phyloP scores from a whole-genome alignment of 2,329 filamentous ascomycete species.

The Cercospora canescens region DNA sequence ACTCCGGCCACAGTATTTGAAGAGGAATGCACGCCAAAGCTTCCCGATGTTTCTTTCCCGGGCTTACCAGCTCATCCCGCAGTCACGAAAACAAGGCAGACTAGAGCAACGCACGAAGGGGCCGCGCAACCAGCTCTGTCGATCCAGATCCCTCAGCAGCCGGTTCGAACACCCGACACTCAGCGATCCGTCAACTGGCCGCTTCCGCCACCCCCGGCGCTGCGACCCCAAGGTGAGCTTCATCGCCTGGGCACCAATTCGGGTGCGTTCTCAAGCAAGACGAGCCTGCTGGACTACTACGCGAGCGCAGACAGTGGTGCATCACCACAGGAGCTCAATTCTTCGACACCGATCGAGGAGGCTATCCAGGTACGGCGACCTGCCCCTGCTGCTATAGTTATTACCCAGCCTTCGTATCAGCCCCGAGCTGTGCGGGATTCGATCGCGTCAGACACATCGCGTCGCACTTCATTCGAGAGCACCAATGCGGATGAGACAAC shows the following conservation, averaged over 20 bases:
- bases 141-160: constrained; percentile 12
- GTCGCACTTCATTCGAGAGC: constrained; percentile 49
- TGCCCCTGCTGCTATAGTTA: constrained; percentile 23
- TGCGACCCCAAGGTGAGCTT: background rate
- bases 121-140: constrained; percentile 12
- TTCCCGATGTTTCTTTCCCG: constrained; percentile 15
- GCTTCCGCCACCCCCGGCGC: constrained; percentile 14
- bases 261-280: constrained; percentile 15
- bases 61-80: constrained; percentile 22
- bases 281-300: constrained; percentile 34
- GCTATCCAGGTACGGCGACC: constrained; percentile 25
- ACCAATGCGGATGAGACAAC: constrained; percentile 47
- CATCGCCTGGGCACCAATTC: constrained; percentile 3
- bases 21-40: constrained; percentile 29
- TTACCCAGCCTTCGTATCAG: constrained; percentile 28
- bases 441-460: constrained; percentile 31
- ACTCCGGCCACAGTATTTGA: constrained; percentile 36
- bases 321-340: constrained; percentile 24
- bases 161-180: background rate
- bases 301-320: constrained; percentile 30
- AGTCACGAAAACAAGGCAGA: constrained; percentile 3
- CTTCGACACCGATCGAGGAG: constrained; percentile 28
- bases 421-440: constrained; percentile 25
- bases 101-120: background rate
- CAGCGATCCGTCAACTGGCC: constrained; percentile 8